Conservation (phyloP, 2,329 filamentous ascomycete genomes). For the Dactylellina drechsleri region DNA sequence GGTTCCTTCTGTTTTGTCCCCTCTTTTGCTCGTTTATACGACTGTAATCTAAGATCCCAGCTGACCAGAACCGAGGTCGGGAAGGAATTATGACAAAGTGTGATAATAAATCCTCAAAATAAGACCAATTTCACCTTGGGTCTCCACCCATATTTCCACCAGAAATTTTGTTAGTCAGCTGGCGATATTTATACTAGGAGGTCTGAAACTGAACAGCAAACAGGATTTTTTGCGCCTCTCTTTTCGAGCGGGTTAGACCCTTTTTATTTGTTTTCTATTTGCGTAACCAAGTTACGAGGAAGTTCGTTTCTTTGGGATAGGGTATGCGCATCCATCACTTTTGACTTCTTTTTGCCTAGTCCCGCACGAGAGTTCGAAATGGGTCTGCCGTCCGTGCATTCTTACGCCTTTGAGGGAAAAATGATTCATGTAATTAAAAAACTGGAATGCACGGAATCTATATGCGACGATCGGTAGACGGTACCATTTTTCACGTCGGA, state of each 20-base stretch:
- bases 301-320: background rate
- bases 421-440: background rate
- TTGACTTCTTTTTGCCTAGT: background rate
- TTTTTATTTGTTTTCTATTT: slow-evolving; percentile 17
- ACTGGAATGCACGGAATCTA: background rate
- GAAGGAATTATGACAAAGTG: slow-evolving; percentile 20
- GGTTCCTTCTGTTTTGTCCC: too few relatives aligned
- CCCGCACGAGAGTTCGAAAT: background rate
- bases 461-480: background rate
- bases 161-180: slow-evolving; percentile 37
- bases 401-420: background rate
- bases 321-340: background rate
- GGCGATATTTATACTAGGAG: slow-evolving; percentile 13
- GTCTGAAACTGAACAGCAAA: slow-evolving; percentile 23
- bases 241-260: slow-evolving; percentile 5
- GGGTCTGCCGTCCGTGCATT: background rate
- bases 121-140: slow-evolving; percentile 30
- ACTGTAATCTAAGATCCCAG: slow-evolving; percentile 33
- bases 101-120: slow-evolving; percentile 7
- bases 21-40: slow-evolving; percentile 12
- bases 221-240: slow-evolving; percentile 12
- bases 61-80: slow-evolving; percentile 18
- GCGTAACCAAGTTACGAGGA: background rate
- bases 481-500: background rate
- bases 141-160: slow-evolving; percentile 41